These are phyloP conservation scores for Lentinula aciculospora DNA, from an alignment of 768 basidiomycete species.

Conservation along the genomic window DNA sequence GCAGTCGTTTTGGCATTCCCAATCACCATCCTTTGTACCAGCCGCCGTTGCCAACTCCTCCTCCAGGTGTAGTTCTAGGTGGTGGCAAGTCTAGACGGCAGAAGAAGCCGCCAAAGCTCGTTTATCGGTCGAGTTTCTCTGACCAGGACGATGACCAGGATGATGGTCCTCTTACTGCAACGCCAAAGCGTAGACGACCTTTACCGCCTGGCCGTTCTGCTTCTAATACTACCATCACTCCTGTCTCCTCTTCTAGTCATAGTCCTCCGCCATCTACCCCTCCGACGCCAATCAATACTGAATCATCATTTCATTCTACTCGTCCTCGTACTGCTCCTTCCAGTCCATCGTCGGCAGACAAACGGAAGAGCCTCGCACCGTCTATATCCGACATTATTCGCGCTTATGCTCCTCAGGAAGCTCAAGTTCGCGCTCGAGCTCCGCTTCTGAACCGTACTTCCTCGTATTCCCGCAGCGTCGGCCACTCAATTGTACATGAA, in stretches of 20 bases:
- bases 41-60: slow-evolving; percentile 79
- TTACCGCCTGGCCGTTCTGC: slow-evolving; percentile 14
- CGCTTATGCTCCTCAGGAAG: slow-evolving; percentile 61
- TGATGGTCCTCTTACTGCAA: slow-evolving; percentile 21
- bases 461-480: slow-evolving; percentile 32
- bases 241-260: slow-evolving; percentile 9
- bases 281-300: slow-evolving; percentile 7
- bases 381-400: slow-evolving; percentile 89
- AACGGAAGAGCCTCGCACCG: slow-evolving; percentile 52
- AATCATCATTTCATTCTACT: slow-evolving; percentile 16
- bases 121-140: slow-evolving; percentile 35
- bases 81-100: slow-evolving; percentile 31
- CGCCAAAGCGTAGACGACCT: slow-evolving; percentile 27
- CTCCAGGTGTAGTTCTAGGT: slow-evolving; percentile 72
- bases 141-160: slow-evolving; percentile 56
- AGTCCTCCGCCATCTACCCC: slow-evolving; percentile 8
- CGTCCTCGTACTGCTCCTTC: slow-evolving; percentile 14
- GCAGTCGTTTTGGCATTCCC: slow-evolving; percentile 50
- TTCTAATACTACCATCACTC: slow-evolving; percentile 16
- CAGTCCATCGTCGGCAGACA: slow-evolving; percentile 15
- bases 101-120: slow-evolving; percentile 23
- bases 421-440: slow-evolving; percentile 43
- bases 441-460: slow-evolving; percentile 37
- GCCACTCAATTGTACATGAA: slow-evolving; percentile 43
- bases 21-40: slow-evolving; percentile 73